These are phyloP conservation scores for Podospora fimiseda DNA, from an alignment of 495 filamentous ascomycete genomes.

Conservation along the genomic window DNA sequence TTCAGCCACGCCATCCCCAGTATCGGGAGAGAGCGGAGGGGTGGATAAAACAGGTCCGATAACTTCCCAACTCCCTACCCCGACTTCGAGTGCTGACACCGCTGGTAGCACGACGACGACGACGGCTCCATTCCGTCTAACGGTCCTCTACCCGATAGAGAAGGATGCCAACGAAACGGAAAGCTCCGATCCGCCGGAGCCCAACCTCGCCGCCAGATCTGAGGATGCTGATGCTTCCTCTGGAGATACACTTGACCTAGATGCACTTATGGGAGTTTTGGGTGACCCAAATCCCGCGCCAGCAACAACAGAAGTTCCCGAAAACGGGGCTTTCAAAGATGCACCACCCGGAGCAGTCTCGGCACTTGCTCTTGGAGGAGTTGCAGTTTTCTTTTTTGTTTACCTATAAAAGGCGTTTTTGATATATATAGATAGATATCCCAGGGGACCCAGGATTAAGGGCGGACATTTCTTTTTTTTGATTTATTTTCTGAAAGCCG, in stretches of 20 bases:
- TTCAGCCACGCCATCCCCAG: not conserved
- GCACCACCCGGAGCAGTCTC: not conserved
- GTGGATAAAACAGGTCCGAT: constrained; percentile 1
- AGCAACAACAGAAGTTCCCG: not conserved
- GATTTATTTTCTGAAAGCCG: no score
- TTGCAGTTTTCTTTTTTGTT: not conserved
- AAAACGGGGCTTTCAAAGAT: not conserved
- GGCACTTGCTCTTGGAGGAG: not conserved
- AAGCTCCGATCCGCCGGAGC: not conserved
- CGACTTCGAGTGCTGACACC: constrained; percentile 3
- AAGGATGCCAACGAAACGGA: not conserved
- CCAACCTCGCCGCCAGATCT: not conserved
- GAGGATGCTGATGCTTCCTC: not conserved
- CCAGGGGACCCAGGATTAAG: no score
- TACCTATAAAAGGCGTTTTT: not conserved
- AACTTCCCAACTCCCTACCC: not conserved
- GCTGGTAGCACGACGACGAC: constrained; percentile 2
- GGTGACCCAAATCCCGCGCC: not conserved
- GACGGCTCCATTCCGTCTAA: not conserved
- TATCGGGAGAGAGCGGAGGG: not conserved
- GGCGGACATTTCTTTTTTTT: no score
- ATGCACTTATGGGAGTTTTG: not conserved
- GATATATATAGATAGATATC: not conserved
- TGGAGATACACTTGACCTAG: not conserved
- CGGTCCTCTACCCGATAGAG: constrained; percentile 1